Percentiles rank a stretch among this genome's conserved stretches.
phyloP scores from a whole-genome alignment of 2,329 filamentous ascomycete genomes.

The Epichloe baconii region DNA sequence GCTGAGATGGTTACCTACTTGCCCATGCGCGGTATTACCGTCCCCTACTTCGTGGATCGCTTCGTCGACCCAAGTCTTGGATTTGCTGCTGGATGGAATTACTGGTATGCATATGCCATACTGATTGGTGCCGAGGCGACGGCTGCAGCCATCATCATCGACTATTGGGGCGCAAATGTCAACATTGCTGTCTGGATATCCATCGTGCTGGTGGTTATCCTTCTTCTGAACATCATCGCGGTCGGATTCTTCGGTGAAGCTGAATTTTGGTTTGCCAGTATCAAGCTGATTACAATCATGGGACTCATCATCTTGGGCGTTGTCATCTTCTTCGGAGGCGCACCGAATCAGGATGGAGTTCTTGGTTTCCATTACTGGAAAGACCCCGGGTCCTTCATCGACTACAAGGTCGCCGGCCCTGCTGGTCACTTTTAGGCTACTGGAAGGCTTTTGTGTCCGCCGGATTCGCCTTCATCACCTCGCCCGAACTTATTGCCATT shows the following conservation, averaged over 20 bases:
- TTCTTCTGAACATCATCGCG: constrained; percentile 43
- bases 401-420: constrained; percentile 31
- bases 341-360: constrained; percentile 33
- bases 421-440: constrained; percentile 45
- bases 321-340: constrained; percentile 43
- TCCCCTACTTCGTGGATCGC: constrained; percentile 42
- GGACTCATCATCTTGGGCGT: constrained; percentile 43
- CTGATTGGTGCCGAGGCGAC: constrained; percentile 44
- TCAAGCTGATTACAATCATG: constrained; percentile 47
- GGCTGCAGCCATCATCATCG: constrained; percentile 43
- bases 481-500: constrained; percentile 49
- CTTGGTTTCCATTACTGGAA: constrained; percentile 30
- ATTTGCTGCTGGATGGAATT: constrained; percentile 48
- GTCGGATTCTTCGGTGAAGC: constrained; percentile 46
- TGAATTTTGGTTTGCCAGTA: constrained; percentile 47
- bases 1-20: constrained; percentile 43
- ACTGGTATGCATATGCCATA: constrained; percentile 49
- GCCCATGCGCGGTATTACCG: constrained; percentile 41
- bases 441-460: constrained; percentile 44
- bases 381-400: constrained; percentile 30
- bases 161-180: constrained; percentile 44
- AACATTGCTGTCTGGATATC: constrained; percentile 46
- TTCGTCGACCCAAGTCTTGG: constrained; percentile 41
- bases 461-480: constrained; percentile 49
- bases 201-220: constrained; percentile 39